These are phyloP conservation scores for Acacia confusa DNA, from an alignment of 306 rosid genomes.

Conservation along the genomic window DNA sequence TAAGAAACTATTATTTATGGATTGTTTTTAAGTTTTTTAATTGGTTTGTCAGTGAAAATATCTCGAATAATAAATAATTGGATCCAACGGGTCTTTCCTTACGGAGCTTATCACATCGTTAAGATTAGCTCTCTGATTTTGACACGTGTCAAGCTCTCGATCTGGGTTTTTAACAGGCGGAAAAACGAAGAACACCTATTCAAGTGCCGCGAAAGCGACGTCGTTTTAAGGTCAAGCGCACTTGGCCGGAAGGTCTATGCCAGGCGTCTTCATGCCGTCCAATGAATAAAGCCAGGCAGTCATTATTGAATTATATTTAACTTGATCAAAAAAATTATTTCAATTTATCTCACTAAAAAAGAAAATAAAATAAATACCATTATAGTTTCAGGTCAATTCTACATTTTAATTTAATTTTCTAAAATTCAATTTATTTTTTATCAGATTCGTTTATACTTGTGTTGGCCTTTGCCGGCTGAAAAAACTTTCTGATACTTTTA, in stretches of 20 bases:
- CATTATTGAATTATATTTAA: background rate
- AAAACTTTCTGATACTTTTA: background rate
- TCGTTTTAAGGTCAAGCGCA: background rate
- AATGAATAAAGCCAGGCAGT: background rate
- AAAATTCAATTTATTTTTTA: background rate
- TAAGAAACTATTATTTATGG: background rate
- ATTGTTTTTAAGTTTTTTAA: background rate
- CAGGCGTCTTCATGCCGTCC: background rate
- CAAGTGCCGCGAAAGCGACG: background rate
- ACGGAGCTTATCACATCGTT: constrained; percentile 21
- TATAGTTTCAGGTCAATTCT: background rate
- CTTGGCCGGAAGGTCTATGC: background rate
- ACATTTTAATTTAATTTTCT: background rate
- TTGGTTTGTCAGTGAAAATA: constrained; percentile 5
- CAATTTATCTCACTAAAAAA: background rate
- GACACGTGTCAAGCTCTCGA: constrained; percentile 36
- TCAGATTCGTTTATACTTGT: background rate
- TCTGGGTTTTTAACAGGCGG: constrained; percentile 7
- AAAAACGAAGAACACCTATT: background rate
- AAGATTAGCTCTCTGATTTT: background rate
- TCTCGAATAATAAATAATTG: constrained; percentile 14
- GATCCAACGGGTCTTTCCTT: background rate
- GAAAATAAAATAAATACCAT: no score
- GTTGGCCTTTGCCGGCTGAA: background rate
- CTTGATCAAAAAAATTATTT: no score